Evolutionary conservation across 2,329 filamentous ascomycete genomes (phyloP).

Genomic region (Fusarium guadeloupense): DNA sequence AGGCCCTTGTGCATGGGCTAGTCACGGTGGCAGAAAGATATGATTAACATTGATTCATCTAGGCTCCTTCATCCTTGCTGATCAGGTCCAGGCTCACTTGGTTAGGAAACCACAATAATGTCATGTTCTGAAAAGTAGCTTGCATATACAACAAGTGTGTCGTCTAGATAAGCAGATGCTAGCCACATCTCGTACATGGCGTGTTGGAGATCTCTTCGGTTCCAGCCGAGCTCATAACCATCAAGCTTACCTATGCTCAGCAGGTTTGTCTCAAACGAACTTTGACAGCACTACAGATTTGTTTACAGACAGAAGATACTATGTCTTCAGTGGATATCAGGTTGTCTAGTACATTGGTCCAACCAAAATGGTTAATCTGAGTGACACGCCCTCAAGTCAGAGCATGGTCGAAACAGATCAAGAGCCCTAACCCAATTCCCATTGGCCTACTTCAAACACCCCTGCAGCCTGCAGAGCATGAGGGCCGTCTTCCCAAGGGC

Average conservation of each 20-base stretch:
- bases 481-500: background rate
- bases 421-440: background rate
- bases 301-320: no score
- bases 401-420: background rate
- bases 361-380: no score
- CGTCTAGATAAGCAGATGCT: slow-evolving; percentile 8
- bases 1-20: no score
- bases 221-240: slow-evolving; percentile 6
- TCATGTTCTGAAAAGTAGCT: background rate
- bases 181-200: background rate
- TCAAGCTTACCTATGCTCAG: no score
- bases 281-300: no score
- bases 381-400: no score
- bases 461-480: background rate
- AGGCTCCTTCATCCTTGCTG: background rate
- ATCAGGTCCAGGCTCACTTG: background rate
- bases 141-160: background rate
- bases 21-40: no score
- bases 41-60: slow-evolving; percentile 5
- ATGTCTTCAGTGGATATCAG: no score
- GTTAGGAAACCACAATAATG: background rate
- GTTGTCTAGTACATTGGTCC: no score
- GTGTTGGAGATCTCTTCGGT: background rate
- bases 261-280: no score
- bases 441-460: slow-evolving; percentile 7